phyloP scores from a whole-genome alignment of 805 yeast genomes.

The Cyberlindnera amylophila region DNA sequence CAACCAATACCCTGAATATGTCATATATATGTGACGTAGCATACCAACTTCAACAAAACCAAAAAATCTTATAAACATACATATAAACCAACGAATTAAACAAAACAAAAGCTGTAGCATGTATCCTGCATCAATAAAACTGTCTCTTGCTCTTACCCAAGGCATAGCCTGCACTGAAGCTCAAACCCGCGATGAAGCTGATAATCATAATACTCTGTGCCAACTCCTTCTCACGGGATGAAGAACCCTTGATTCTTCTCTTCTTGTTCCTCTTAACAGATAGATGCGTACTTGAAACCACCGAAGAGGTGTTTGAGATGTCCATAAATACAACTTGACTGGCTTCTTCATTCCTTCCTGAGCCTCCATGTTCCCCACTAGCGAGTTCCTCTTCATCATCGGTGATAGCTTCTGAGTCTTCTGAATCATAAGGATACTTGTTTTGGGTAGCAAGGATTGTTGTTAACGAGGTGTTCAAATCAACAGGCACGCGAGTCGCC shows the following conservation, averaged over 20 bases:
- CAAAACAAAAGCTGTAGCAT: too few relatives aligned
- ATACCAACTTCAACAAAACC: too few relatives aligned
- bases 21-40: too few relatives aligned
- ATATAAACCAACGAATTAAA: too few relatives aligned
- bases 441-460: slow-evolving; percentile 11
- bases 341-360: too few relatives aligned
- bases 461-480: slow-evolving; percentile 17
- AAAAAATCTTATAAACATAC: too few relatives aligned
- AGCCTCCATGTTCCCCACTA: too few relatives aligned
- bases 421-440: not conserved
- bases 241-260: slow-evolving; percentile 1
- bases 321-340: slow-evolving; percentile 14
- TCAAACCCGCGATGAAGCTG: slow-evolving; percentile 13
- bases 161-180: slow-evolving; percentile 21
- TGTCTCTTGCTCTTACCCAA: slow-evolving; percentile 12
- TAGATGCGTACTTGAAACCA: slow-evolving; percentile 6
- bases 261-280: slow-evolving; percentile 6
- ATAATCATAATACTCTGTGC: slow-evolving; percentile 9
- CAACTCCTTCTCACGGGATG: not conserved
- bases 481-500: not conserved
- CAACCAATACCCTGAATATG: too few relatives aligned
- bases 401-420: slow-evolving; percentile 1
- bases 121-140: slow-evolving; percentile 1
- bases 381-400: too few relatives aligned
- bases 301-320: slow-evolving; percentile 10